These are phyloP conservation scores for Daedalea quercina DNA, from an alignment of 768 basidiomycete genomes.

Conservation along the genomic window DNA sequence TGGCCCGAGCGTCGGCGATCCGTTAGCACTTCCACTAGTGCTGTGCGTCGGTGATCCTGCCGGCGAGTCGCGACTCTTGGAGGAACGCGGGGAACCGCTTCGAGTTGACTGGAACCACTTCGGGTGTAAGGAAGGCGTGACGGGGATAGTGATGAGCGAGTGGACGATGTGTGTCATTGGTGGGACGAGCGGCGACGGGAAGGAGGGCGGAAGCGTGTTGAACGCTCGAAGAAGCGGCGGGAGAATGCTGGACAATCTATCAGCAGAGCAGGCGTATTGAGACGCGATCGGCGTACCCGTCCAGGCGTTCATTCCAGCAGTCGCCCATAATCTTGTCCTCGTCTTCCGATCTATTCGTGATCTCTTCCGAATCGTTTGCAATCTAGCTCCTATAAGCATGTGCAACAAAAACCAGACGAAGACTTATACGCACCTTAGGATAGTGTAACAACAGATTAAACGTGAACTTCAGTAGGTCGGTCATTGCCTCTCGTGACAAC, in stretches of 20 bases:
- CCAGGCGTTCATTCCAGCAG: constrained; percentile 67
- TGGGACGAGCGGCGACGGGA: constrained; percentile 55
- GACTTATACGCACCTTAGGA: constrained; percentile 52
- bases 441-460: constrained; percentile 81
- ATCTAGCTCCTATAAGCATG: not conserved
- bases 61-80: constrained; percentile 22
- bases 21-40: constrained; percentile 13
- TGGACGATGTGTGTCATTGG: constrained; percentile 81
- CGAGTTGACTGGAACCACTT: constrained; percentile 52
- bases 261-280: not conserved
- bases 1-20: constrained; percentile 16
- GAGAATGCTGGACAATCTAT: constrained; percentile 45
- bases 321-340: constrained; percentile 57
- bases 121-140: constrained; percentile 44
- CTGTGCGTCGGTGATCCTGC: constrained; percentile 32
- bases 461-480: constrained; percentile 77
- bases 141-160: constrained; percentile 71
- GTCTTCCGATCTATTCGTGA: constrained; percentile 9
- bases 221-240: constrained; percentile 67
- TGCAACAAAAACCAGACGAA: not conserved
- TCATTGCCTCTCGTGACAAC: constrained; percentile 65
- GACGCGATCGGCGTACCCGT: constrained; percentile 44
- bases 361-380: not conserved
- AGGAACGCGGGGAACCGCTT: constrained; percentile 26
- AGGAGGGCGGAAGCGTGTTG: constrained; percentile 53